phyloP scores from a whole-genome alignment of 768 basidiomycete species.

The Trametes villosa region DNA sequence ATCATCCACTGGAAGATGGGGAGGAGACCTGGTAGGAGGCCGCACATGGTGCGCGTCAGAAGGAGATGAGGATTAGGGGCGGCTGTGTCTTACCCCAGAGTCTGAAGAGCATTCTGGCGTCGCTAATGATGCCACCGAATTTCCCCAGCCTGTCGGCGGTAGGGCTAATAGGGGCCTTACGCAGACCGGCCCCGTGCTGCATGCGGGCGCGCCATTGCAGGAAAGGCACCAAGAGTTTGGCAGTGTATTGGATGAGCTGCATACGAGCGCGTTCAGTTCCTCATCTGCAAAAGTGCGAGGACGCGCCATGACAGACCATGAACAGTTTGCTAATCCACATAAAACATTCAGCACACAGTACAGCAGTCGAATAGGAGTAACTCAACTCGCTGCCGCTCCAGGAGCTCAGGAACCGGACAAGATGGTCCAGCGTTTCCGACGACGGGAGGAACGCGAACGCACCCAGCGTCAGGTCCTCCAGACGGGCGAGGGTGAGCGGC shows the following conservation, averaged over 20 bases:
- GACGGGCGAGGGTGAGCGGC: slow-evolving; percentile 48
- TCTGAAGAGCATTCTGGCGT: slow-evolving; percentile 75
- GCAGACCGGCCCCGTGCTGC: slow-evolving; percentile 66
- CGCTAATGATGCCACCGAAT: slow-evolving; percentile 58
- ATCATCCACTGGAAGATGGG: slow-evolving; percentile 83
- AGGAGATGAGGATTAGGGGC: neutral
- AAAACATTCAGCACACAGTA: neutral
- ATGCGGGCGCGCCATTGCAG: slow-evolving; percentile 69
- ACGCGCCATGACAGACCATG: slow-evolving; percentile 49
- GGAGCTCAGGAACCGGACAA: slow-evolving; percentile 76
- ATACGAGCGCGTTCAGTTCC: neutral
- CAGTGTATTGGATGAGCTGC: slow-evolving; percentile 73
- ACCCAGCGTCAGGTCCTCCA: slow-evolving; percentile 71
- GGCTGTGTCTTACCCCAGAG: slow-evolving; percentile 70
- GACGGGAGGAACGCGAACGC: slow-evolving; percentile 60
- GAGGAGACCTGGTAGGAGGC: slow-evolving; percentile 61
- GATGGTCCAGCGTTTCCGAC: slow-evolving; percentile 70
- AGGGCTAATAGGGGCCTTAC: slow-evolving; percentile 55
- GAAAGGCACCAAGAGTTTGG: slow-evolving; percentile 71
- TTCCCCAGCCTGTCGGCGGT: slow-evolving; percentile 56
- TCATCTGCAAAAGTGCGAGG: neutral
- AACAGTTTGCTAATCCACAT: slow-evolving; percentile 66
- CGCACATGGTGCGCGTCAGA: neutral
- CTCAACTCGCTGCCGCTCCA: slow-evolving; percentile 86
- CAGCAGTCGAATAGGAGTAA: slow-evolving; percentile 10